A percentile compares a stretch with the other conserved stretches of the same genome.
Evolutionary conservation across 2,329 filamentous ascomycete species (phyloP).

Genomic region (Trichoderma citrinoviride): DNA sequence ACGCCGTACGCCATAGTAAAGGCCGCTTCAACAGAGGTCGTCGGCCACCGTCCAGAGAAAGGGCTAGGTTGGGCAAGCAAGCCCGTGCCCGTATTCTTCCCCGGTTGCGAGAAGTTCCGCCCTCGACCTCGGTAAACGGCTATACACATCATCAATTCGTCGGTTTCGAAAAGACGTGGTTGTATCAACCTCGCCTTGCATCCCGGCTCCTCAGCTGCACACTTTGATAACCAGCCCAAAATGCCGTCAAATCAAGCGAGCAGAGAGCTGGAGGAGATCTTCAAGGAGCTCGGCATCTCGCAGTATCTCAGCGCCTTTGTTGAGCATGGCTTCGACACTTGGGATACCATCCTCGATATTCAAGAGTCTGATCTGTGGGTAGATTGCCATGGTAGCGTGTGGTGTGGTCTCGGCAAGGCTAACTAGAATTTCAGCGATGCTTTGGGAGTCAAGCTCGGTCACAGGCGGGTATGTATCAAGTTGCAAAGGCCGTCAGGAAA

Average conservation of each 20-base stretch:
- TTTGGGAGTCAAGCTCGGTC: constrained; percentile 74
- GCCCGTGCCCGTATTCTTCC: background rate
- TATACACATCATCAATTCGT: background rate
- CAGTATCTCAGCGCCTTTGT: constrained; percentile 73
- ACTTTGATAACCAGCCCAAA: constrained; percentile 25
- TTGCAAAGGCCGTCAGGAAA: background rate
- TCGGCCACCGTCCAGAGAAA: background rate
- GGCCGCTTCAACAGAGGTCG: background rate
- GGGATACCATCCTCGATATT: constrained; percentile 80
- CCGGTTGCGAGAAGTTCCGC: background rate
- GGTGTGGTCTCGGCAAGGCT: constrained; percentile 17
- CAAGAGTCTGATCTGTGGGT: constrained; percentile 78
- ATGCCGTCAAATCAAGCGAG: constrained; percentile 41
- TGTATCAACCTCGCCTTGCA: background rate
- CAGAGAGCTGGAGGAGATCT: constrained; percentile 60
- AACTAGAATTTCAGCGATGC: constrained; percentile 55
- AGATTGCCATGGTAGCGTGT: background rate
- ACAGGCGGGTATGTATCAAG: constrained; percentile 63
- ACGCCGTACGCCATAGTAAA: background rate
- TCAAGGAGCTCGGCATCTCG: constrained; percentile 73
- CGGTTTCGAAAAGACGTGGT: too few relatives aligned
- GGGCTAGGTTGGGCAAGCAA: background rate
- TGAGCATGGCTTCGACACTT: constrained; percentile 79
- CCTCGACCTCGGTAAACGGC: background rate
- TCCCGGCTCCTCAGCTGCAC: background rate